phyloP scores from a whole-genome alignment of 2,329 filamentous ascomycete genomes.

The Pseudogymnoascus sp. region DNA sequence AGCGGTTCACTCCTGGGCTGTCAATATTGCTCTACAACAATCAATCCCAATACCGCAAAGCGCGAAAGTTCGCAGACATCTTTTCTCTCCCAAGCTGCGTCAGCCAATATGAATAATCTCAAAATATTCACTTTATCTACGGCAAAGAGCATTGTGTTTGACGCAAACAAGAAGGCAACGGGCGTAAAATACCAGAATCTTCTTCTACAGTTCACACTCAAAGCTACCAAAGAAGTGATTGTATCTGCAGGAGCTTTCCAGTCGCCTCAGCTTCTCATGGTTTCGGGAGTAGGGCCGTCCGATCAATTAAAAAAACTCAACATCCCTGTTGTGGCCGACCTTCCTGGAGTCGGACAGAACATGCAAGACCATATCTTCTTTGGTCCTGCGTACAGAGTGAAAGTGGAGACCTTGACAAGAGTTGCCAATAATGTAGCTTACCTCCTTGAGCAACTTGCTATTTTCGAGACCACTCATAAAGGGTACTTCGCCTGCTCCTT shows the following conservation, averaged over 20 bases:
- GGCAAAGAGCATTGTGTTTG: constrained; percentile 40
- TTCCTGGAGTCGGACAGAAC: constrained; percentile 34
- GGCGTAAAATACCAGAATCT: constrained; percentile 32
- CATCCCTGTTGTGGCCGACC: constrained; percentile 33
- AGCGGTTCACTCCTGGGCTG: constrained; percentile 35
- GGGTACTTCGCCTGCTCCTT: background rate
- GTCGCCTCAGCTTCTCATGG: constrained; percentile 43
- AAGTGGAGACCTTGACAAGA: background rate
- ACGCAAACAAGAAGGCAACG: constrained; percentile 33
- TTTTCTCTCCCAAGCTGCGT: constrained; percentile 24
- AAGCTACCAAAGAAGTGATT: constrained; percentile 18
- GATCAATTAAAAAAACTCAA: constrained; percentile 36
- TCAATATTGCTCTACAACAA: constrained; percentile 29
- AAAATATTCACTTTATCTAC: constrained; percentile 35
- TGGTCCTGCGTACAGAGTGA: constrained; percentile 4
- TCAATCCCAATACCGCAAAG: constrained; percentile 23
- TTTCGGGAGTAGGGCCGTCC: constrained; percentile 41
- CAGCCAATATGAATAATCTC: constrained; percentile 27
- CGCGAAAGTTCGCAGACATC: constrained; percentile 33
- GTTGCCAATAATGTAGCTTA: background rate
- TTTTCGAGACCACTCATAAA: background rate
- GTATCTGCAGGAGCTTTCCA: constrained; percentile 34
- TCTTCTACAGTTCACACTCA: constrained; percentile 14
- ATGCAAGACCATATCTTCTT: constrained; percentile 34
- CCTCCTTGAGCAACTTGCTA: background rate